Conservation (phyloP, 768 basidiomycete species). For the Lyophyllum semitale region DNA sequence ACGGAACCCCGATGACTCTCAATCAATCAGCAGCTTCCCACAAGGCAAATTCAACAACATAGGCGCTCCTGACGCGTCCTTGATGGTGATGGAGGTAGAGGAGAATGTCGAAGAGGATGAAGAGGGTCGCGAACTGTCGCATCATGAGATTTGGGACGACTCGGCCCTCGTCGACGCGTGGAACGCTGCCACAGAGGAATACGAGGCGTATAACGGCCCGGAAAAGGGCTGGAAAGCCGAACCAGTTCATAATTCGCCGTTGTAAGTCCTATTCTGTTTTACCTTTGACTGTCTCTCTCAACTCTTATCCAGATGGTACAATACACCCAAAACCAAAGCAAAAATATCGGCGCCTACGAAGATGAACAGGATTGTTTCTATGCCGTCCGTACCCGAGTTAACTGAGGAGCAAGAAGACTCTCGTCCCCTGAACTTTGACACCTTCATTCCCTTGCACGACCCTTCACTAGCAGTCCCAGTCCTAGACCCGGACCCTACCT, state of each 20-base stretch:
- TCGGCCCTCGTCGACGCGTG: slow-evolving; percentile 81
- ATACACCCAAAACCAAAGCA: slow-evolving; percentile 42
- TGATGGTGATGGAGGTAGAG: slow-evolving; percentile 17
- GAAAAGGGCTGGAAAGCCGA: slow-evolving; percentile 75
- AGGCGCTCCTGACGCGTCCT: slow-evolving; percentile 1
- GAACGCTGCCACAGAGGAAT: slow-evolving; percentile 84
- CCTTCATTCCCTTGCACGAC: slow-evolving; percentile 73
- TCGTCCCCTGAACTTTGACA: slow-evolving; percentile 65
- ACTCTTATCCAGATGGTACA: slow-evolving; percentile 71
- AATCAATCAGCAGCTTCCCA: slow-evolving; percentile 33
- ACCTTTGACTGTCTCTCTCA: neutral
- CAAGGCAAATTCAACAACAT: slow-evolving; percentile 17
- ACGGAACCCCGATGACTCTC: slow-evolving; percentile 35
- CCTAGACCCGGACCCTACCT: slow-evolving; percentile 17
- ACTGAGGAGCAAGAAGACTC: slow-evolving; percentile 51
- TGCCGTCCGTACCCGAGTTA: neutral
- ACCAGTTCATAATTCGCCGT: slow-evolving; percentile 66
- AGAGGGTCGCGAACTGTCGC: slow-evolving; percentile 61
- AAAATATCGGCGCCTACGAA: neutral
- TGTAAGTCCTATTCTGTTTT: slow-evolving; percentile 47
- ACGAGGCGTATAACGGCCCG: slow-evolving; percentile 69
- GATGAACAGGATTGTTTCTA: slow-evolving; percentile 1
- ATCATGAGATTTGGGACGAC: slow-evolving; percentile 86
- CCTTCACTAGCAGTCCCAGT: slow-evolving; percentile 47
- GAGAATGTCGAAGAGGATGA: slow-evolving; percentile 31